phyloP scores from a whole-genome alignment of 306 rosid species.

The Rubus idaeus region DNA sequence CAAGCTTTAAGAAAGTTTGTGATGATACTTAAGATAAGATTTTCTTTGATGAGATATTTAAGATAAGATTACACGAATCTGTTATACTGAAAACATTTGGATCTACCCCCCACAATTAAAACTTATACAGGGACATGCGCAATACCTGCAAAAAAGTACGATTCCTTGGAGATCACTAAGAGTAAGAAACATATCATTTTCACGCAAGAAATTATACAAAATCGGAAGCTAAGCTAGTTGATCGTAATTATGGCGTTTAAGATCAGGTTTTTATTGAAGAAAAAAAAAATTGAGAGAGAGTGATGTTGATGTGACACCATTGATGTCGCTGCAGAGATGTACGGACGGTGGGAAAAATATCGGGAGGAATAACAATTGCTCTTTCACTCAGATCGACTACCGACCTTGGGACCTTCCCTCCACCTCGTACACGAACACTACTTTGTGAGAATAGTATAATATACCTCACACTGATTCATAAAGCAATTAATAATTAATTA shows the following conservation, averaged over 20 bases:
- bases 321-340: neutral
- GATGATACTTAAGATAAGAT: neutral
- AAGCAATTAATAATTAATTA: too few relatives aligned
- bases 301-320: neutral
- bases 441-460: too few relatives aligned
- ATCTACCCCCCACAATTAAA: neutral
- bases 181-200: neutral
- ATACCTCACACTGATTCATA: too few relatives aligned
- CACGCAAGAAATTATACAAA: neutral
- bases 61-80: conserved; percentile 7
- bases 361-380: too few relatives aligned
- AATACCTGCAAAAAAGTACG: neutral
- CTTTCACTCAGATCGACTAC: too few relatives aligned
- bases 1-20: conserved; percentile 1
- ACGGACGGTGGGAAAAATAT: neutral
- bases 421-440: too few relatives aligned
- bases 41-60: neutral
- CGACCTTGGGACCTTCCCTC: too few relatives aligned
- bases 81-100: neutral
- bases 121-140: neutral
- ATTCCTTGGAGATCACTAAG: neutral
- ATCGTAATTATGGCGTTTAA: conserved; percentile 2
- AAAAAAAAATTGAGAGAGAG: neutral
- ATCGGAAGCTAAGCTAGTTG: neutral
- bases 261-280: neutral